A percentile compares a stretch with the other conserved stretches of the same genome.
Conservation (phyloP, 306 rosid species). For the Prunus dulcis region DNA sequence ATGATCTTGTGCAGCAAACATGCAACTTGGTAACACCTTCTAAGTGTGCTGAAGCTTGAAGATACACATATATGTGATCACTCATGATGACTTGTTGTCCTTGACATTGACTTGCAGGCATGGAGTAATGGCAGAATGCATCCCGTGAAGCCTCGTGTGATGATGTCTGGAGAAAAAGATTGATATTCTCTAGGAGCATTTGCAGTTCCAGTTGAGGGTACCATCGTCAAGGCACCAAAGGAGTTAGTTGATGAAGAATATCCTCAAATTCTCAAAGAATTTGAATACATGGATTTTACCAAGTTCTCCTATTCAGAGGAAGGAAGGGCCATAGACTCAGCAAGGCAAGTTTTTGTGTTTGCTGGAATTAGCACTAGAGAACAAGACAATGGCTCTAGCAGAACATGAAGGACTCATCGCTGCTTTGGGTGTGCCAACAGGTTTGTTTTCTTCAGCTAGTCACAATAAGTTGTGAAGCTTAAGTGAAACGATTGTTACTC, state of each 20-base stretch:
- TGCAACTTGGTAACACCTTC: too few relatives aligned
- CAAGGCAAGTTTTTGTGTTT: neutral
- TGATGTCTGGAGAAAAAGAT: slow-evolving; percentile 4
- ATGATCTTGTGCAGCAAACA: neutral
- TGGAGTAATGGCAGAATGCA: slow-evolving; percentile 28
- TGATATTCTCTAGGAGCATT: slow-evolving; percentile 9
- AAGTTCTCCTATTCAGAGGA: neutral
- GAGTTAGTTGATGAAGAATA: slow-evolving; percentile 17
- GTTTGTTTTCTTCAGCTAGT: too few relatives aligned
- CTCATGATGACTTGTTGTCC: neutral
- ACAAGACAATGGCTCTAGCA: too few relatives aligned
- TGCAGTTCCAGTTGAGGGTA: slow-evolving; percentile 7
- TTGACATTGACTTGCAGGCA: slow-evolving; percentile 7
- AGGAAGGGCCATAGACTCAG: neutral
- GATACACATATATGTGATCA: neutral
- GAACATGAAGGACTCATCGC: too few relatives aligned
- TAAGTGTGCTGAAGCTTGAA: neutral
- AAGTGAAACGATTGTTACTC: too few relatives aligned
- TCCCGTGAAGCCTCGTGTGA: slow-evolving; percentile 4
- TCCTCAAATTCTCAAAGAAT: slow-evolving; percentile 6
- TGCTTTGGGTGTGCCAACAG: too few relatives aligned
- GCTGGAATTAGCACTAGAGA: neutral
- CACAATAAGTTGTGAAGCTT: too few relatives aligned
- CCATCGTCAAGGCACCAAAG: slow-evolving; percentile 9
- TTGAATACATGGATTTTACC: neutral